Percentiles rank a stretch among this genome's conserved stretches.
Conservation (phyloP, 495 filamentous ascomycete species). For the Evernia prunastri region DNA sequence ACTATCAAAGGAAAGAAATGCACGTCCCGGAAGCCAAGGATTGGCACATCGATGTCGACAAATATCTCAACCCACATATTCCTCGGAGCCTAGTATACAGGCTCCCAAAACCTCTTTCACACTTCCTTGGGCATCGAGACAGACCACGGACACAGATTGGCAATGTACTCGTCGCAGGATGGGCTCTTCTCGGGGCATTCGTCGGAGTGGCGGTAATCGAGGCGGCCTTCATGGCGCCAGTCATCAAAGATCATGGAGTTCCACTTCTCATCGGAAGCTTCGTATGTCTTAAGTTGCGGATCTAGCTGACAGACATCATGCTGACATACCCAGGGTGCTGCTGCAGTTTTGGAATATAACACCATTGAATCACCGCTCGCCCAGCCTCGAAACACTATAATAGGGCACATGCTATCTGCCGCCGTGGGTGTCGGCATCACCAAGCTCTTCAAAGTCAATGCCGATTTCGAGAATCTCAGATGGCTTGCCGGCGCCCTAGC, state of each 20-base stretch:
- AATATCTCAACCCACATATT: conserved; percentile 54
- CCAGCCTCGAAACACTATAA: conserved; percentile 70
- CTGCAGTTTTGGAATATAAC: conserved; percentile 68
- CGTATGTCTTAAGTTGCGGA: not conserved
- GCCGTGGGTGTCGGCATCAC: conserved; percentile 59
- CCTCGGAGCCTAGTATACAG: conserved; percentile 43
- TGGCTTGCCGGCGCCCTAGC: conserved; percentile 66
- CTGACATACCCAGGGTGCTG: conserved; percentile 53
- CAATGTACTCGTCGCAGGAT: conserved; percentile 44
- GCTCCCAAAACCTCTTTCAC: conserved; percentile 42
- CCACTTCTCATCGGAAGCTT: conserved; percentile 22
- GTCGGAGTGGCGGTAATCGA: conserved; percentile 43
- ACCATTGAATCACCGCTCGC: conserved; percentile 75
- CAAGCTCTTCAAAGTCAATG: conserved; percentile 63
- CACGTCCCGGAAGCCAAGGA: conserved; percentile 20
- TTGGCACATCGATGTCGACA: conserved; percentile 61
- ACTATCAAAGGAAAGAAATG: conserved; percentile 16
- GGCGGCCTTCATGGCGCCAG: conserved; percentile 29
- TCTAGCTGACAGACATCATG: no score
- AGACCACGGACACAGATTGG: conserved; percentile 34
- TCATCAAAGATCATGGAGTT: conserved; percentile 16
- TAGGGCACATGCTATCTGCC: conserved; percentile 65
- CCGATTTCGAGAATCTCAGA: conserved; percentile 40
- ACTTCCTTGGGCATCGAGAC: conserved; percentile 47
- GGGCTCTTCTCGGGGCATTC: conserved; percentile 51